Conservation (phyloP, 2,329 filamentous ascomycete genomes). For the Cryphonectria parasitica region DNA sequence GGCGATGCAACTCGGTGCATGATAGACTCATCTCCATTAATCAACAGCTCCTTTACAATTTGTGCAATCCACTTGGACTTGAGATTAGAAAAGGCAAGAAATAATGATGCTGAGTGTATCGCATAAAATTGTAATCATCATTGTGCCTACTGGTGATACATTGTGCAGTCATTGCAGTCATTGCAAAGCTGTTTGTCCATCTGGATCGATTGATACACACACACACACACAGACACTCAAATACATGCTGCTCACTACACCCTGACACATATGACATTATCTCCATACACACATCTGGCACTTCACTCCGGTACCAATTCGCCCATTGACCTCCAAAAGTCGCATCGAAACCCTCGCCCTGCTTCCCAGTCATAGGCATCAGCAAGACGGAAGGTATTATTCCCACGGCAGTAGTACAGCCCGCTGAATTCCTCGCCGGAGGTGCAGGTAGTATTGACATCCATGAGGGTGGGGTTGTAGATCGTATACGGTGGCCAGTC, state of each 20-base stretch:
- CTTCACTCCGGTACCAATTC: slow-evolving; percentile 13
- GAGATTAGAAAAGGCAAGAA: too few relatives aligned
- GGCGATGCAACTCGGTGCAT: not conserved
- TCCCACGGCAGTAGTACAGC: slow-evolving; percentile 10
- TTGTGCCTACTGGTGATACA: not conserved
- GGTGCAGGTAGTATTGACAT: slow-evolving; percentile 18
- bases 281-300: not conserved
- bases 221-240: not conserved
- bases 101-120: too few relatives aligned
- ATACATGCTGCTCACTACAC: not conserved
- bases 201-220: too few relatives aligned
- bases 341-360: slow-evolving; percentile 8
- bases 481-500: slow-evolving; percentile 12
- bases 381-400: slow-evolving; percentile 9
- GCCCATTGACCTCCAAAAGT: slow-evolving; percentile 15
- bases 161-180: not conserved
- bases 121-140: too few relatives aligned
- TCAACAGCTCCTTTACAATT: not conserved
- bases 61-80: not conserved
- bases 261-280: too few relatives aligned
- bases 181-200: not conserved
- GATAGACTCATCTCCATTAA: not conserved
- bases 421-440: not conserved
- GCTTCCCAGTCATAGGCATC: slow-evolving; percentile 18
- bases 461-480: slow-evolving; percentile 8